Conservation (phyloP, 2,329 filamentous ascomycete genomes). For the Monosporascus cannonballus region DNA sequence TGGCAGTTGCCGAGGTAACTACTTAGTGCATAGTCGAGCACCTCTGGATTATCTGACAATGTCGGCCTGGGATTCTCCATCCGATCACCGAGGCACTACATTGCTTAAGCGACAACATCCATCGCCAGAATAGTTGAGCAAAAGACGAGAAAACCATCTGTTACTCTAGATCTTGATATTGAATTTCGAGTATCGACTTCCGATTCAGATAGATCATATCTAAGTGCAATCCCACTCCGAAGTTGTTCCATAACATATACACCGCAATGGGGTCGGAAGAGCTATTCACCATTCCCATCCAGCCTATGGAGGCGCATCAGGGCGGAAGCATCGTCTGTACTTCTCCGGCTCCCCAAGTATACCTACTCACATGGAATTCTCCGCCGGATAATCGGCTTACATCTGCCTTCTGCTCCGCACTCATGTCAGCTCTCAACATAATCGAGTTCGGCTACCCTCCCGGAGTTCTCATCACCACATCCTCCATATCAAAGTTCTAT, state of each 20-base stretch:
- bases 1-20: too few species aligned
- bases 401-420: conserved; percentile 58
- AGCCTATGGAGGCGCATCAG: conserved; percentile 34
- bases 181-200: too few species aligned
- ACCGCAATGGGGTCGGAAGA: conserved; percentile 24
- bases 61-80: too few species aligned
- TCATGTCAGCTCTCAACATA: conserved; percentile 68
- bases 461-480: conserved; percentile 75
- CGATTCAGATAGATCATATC: not conserved
- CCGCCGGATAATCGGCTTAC: conserved; percentile 73
- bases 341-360: conserved; percentile 53
- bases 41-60: too few species aligned
- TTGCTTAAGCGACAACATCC: too few species aligned
- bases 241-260: not conserved
- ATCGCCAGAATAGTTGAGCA: too few species aligned
- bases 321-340: conserved; percentile 59
- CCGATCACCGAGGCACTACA: too few species aligned
- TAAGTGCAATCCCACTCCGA: not conserved
- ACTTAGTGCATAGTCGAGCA: too few species aligned
- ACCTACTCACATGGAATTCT: conserved; percentile 66
- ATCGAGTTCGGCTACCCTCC: conserved; percentile 60
- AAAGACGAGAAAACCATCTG: too few species aligned
- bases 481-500: conserved; percentile 71
- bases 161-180: too few species aligned
- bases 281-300: conserved; percentile 56